Evolutionary conservation across 352 stramenopile species (phyloP), one percentile per base, ranked within the genome.

Genomic region (Phytopythium ostracodes): DNA sequence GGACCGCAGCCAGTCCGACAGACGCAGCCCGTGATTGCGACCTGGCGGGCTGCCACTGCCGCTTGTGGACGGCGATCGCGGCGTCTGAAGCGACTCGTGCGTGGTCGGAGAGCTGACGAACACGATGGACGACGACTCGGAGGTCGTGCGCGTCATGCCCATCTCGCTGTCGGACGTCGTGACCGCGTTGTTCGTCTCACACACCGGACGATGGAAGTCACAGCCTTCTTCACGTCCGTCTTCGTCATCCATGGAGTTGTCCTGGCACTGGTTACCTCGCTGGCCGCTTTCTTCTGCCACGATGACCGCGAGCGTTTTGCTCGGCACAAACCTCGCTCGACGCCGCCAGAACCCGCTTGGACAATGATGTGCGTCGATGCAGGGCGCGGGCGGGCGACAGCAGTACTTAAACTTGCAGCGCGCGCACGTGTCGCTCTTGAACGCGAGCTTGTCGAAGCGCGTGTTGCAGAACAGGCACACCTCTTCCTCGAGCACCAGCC

Each of bases 381-480:
- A 91, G 1, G 74, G 61, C 11, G 71, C 63, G 43, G 75, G 59
- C 44, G 64, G 66, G 12, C 75, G 70, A 43, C 84, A 91, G 57
- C 84, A 94, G 61, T 76, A 92, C 20, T 64, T 66, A 46, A 90
- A 88, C 38, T 68, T 60, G 44, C 84, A 94, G 22, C 75, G 60
- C 1, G 66, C 53, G 43, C 84, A 94, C 5, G 70, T 77, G 51
- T 73, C 77, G 36, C 70, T 82, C 49, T 77, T 66, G 31, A 88
- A 77, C 18, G 71, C 67, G 31, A 92, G 70, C 57, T 76, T 68
- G 50, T 91, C 81, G 40, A 92, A 88, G 51, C 79, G 81, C 14
- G 67, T 62, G 66, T 94, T 94, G 74, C 87, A 96, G 57, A 77
- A 91, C 49, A 96, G 64, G 60, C 87, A 96, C 17, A 94, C 63